phyloP scores from a whole-genome alignment of 192 early-diverging fungal species.

The Dissophora globulifera region DNA sequence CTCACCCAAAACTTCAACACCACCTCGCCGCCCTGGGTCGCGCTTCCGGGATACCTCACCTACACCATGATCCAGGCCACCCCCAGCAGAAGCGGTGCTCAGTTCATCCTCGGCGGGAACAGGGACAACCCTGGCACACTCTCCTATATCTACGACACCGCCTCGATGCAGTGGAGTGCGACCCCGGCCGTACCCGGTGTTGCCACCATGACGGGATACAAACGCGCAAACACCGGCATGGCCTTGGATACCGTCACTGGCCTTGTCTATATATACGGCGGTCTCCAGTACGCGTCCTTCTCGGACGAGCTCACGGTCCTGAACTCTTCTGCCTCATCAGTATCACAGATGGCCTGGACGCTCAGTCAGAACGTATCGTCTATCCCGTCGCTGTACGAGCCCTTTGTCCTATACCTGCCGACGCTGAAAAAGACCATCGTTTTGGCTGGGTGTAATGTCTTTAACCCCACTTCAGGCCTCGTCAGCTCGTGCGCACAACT shows the following conservation, averaged over 20 bases:
- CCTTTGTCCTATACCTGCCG: conserved; percentile 24
- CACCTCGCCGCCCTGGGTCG: conserved; percentile 9
- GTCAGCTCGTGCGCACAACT: background rate
- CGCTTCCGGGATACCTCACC: background rate
- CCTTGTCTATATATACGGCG: conserved; percentile 35
- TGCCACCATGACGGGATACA: conserved; percentile 6
- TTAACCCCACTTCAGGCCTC: background rate
- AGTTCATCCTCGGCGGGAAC: conserved; percentile 40
- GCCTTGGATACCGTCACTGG: conserved; percentile 18
- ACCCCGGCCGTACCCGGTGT: conserved; percentile 12
- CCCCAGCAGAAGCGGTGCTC: conserved; percentile 21
- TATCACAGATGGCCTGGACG: conserved; percentile 17
- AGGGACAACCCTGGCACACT: conserved; percentile 19
- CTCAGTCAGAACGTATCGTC: conserved; percentile 1
- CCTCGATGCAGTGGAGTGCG: conserved; percentile 1
- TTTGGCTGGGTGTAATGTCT: conserved; percentile 8
- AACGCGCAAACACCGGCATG: conserved; percentile 34
- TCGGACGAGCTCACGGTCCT: conserved; percentile 15
- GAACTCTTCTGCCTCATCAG: background rate
- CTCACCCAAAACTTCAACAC: conserved; percentile 30
- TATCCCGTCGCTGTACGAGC: conserved; percentile 14
- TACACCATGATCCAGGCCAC: conserved; percentile 24
- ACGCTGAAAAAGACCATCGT: conserved; percentile 18
- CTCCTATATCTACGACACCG: conserved; percentile 24
- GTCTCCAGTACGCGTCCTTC: background rate